These are phyloP conservation scores for Beauveria pseudobassiana DNA, from an alignment of 2,329 filamentous ascomycete genomes.

Conservation along the genomic window DNA sequence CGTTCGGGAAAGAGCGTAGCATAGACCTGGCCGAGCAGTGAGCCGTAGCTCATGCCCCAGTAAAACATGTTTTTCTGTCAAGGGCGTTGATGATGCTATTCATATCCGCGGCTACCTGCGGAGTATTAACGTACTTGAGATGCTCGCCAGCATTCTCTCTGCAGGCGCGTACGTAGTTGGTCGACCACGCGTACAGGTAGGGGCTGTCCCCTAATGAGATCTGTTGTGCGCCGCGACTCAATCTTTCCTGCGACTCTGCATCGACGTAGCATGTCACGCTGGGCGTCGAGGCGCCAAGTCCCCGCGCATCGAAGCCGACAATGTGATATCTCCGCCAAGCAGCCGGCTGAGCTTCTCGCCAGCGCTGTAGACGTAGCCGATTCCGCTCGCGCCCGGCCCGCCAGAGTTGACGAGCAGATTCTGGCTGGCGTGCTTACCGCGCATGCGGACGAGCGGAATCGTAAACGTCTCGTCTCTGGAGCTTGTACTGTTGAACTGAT, in stretches of 20 bases:
- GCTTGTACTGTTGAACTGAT: constrained; percentile 32
- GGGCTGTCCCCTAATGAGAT: constrained; percentile 26
- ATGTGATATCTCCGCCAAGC: constrained; percentile 36
- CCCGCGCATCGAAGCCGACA: constrained; percentile 40
- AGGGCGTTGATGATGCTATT: constrained; percentile 38
- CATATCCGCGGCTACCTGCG: constrained; percentile 44
- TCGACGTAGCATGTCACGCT: constrained; percentile 33
- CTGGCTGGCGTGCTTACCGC: constrained; percentile 33
- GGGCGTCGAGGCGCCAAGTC: constrained; percentile 26
- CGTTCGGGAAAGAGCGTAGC: constrained; percentile 20
- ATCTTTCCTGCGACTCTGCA: constrained; percentile 22
- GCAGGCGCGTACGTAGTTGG: constrained; percentile 34
- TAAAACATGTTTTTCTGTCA: constrained; percentile 26
- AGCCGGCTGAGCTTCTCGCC: constrained; percentile 29
- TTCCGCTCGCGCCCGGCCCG: constrained; percentile 38
- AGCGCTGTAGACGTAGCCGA: constrained; percentile 26
- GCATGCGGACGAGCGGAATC: constrained; percentile 37
- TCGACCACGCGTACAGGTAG: constrained; percentile 33
- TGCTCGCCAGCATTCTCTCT: constrained; percentile 37
- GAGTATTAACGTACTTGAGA: constrained; percentile 39
- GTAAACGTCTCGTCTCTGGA: constrained; percentile 31
- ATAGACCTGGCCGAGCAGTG: constrained; percentile 23
- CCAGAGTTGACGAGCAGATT: constrained; percentile 41
- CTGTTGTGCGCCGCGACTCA: constrained; percentile 19
- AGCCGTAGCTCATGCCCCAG: constrained; percentile 36